Percentiles rank a stretch among this genome's conserved stretches.
These are phyloP conservation scores for Chalciporus piperatus DNA, from an alignment of 768 basidiomycete species.

Conservation along the genomic window DNA sequence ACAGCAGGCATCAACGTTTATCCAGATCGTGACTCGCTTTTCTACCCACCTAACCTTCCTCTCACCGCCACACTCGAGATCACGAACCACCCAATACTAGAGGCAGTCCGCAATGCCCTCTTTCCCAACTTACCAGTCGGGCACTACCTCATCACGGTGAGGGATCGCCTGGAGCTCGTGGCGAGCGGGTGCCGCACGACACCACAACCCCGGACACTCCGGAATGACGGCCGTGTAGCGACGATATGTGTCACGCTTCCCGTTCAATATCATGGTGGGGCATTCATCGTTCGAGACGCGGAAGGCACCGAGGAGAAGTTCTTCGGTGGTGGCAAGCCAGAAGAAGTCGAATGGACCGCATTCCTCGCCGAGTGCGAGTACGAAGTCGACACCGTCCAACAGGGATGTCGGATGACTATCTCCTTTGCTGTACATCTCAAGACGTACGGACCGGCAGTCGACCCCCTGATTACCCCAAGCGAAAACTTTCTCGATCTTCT, in stretches of 20 bases:
- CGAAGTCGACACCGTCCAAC: constrained; percentile 67
- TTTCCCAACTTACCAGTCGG: constrained; percentile 69
- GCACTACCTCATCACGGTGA: constrained; percentile 63
- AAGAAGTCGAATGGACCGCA: constrained; percentile 76
- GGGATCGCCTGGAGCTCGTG: constrained; percentile 71
- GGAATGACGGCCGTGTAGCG: constrained; percentile 67
- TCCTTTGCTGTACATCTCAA: constrained; percentile 71
- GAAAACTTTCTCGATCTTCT: constrained; percentile 71
- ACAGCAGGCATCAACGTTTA: constrained; percentile 50
- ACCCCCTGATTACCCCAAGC: constrained; percentile 70
- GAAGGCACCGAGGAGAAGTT: constrained; percentile 62
- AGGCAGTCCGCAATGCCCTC: constrained; percentile 66
- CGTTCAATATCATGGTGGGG: constrained; percentile 69
- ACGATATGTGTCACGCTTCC: constrained; percentile 75
- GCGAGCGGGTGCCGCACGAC: constrained; percentile 57
- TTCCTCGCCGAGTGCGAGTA: constrained; percentile 73
- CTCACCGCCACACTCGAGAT: constrained; percentile 76
- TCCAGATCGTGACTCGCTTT: constrained; percentile 61
- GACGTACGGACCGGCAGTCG: constrained; percentile 60
- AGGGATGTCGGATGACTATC: constrained; percentile 66
- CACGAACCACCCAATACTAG: constrained; percentile 78
- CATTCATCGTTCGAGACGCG: constrained; percentile 52
- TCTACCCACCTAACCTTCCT: constrained; percentile 70
- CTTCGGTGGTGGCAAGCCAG: constrained; percentile 56
- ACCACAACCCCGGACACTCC: constrained; percentile 49